A percentile compares a stretch with the other conserved stretches of the same genome.
These are phyloP conservation scores for Phellopilus nigrolimitatus DNA, from an alignment of 1,284 basidiomycete species.

Conservation along the genomic window DNA sequence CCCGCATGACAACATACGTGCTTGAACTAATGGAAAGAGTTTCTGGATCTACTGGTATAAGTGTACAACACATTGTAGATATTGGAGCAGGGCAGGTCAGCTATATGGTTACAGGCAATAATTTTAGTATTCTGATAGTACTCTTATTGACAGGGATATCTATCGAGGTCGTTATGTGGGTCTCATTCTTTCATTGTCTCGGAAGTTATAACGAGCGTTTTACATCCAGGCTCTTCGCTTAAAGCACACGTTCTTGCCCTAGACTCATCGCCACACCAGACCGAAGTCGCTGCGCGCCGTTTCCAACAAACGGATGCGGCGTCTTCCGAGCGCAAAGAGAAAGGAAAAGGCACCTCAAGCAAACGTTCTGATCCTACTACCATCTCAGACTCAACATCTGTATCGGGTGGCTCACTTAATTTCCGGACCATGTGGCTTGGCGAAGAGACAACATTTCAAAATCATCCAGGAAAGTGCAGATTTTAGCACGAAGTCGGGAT, in stretches of 20 bases:
- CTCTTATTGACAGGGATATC: slow-evolving; percentile 2
- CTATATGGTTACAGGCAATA: slow-evolving; percentile 13
- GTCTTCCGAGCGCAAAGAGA: not conserved
- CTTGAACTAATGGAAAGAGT: slow-evolving; percentile 25
- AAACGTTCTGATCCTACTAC: no score
- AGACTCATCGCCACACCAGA: slow-evolving; percentile 43
- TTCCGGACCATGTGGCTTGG: slow-evolving; percentile 15
- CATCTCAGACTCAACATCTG: no score
- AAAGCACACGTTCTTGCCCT: slow-evolving; percentile 44
- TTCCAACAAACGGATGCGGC: slow-evolving; percentile 20
- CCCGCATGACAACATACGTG: slow-evolving; percentile 40
- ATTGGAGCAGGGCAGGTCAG: slow-evolving; percentile 51
- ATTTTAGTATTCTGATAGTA: slow-evolving; percentile 6
- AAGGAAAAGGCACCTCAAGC: no score
- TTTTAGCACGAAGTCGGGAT: no score
- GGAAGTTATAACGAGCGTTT: slow-evolving; percentile 33
- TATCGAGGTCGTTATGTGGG: slow-evolving; percentile 13
- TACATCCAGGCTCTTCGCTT: slow-evolving; percentile 30
- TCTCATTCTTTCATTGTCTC: not conserved
- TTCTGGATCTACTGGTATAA: slow-evolving; percentile 18
- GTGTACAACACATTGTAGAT: slow-evolving; percentile 39
- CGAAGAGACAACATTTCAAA: slow-evolving; percentile 3
- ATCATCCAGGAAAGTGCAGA: slow-evolving; percentile 15
- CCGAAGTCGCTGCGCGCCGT: slow-evolving; percentile 38
- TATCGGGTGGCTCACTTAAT: slow-evolving; percentile 2